Evolutionary conservation across 805 yeast species (phyloP).

Genomic region (Candida pini): DNA sequence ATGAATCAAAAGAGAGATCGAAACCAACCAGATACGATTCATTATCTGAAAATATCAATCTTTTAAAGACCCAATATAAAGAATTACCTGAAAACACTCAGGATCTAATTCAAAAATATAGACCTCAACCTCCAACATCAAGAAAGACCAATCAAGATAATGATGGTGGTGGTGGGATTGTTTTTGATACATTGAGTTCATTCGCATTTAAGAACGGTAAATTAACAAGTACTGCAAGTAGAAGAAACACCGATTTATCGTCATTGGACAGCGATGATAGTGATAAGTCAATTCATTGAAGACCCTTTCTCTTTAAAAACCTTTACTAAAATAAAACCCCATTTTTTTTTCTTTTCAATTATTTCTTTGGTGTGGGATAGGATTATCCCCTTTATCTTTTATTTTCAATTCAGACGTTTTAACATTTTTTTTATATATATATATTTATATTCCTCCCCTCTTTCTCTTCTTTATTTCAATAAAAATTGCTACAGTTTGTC

Average conservation of each 20-base stretch:
- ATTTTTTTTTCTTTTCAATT: no score
- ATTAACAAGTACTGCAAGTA: constrained; percentile 5
- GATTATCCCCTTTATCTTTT: no score
- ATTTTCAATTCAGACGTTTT: no score
- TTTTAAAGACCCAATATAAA: constrained; percentile 5
- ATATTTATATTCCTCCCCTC: no score
- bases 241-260: no score
- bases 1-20: background rate
- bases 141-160: background rate
- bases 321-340: no score
- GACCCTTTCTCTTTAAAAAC: no score
- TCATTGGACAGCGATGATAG: background rate
- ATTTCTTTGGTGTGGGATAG: no score
- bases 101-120: background rate
- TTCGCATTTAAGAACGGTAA: constrained; percentile 14
- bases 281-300: background rate
- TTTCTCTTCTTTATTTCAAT: no score
- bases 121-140: constrained; percentile 1
- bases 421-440: no score
- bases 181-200: constrained; percentile 16
- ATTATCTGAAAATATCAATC: constrained; percentile 14
- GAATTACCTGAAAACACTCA: background rate
- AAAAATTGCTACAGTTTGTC: no score
- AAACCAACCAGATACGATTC: constrained; percentile 17
- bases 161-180: constrained; percentile 1